Percentiles rank a stretch among this genome's conserved stretches.
phyloP scores from a whole-genome alignment of 306 rosid species.

The Abrus precatorius region DNA sequence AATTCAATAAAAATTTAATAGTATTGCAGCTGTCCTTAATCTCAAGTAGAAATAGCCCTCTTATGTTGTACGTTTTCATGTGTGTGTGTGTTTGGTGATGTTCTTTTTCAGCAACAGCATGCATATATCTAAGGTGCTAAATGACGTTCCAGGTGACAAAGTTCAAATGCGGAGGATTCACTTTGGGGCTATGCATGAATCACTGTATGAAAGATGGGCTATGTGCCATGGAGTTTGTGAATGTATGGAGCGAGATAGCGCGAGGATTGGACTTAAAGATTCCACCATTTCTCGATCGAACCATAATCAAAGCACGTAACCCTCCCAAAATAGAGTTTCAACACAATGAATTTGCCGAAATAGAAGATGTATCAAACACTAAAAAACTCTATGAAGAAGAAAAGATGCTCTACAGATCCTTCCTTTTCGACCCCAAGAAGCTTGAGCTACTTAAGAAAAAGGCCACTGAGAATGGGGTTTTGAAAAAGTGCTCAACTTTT shows the following conservation, averaged over 20 bases:
- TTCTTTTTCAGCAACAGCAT: background rate
- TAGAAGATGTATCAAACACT: constrained; percentile 70
- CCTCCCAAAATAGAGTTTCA: constrained; percentile 69
- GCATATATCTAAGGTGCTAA: background rate
- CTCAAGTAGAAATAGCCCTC: too few relatives aligned
- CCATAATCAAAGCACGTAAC: constrained; percentile 69
- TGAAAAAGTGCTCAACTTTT: constrained; percentile 67
- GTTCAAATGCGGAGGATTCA: constrained; percentile 88
- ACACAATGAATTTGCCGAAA: constrained; percentile 73
- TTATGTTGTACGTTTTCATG: too few relatives aligned
- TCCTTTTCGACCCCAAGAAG: constrained; percentile 65
- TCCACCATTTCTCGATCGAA: constrained; percentile 70
- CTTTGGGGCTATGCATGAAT: constrained; percentile 65
- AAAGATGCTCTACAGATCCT: constrained; percentile 62
- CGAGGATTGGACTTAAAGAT: constrained; percentile 68
- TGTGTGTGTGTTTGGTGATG: too few relatives aligned
- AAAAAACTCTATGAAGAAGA: constrained; percentile 60
- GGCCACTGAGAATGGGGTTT: constrained; percentile 65
- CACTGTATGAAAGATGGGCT: constrained; percentile 83
- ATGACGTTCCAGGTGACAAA: constrained; percentile 62
- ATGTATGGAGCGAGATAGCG: constrained; percentile 76
- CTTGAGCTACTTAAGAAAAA: constrained; percentile 66
- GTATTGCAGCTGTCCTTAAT: too few relatives aligned
- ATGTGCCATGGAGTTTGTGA: constrained; percentile 75
- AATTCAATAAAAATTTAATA: too few relatives aligned